These are phyloP conservation scores for Huntiella moniliformis DNA, from an alignment of 2,329 filamentous ascomycete species.

Conservation along the genomic window DNA sequence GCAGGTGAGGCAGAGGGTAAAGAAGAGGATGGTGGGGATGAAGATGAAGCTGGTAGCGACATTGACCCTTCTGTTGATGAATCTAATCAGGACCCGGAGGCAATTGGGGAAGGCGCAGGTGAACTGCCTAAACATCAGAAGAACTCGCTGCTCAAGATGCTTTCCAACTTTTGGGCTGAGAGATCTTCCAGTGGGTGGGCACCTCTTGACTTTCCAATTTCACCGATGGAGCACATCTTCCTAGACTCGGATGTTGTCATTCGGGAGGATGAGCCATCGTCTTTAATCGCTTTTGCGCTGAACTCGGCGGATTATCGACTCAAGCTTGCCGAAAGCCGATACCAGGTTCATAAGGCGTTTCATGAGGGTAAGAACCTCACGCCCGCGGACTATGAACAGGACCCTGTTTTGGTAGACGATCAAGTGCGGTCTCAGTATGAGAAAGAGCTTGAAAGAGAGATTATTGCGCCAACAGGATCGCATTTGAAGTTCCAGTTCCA, in stretches of 20 bases:
- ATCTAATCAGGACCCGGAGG: conserved; percentile 18
- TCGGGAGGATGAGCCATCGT: conserved; percentile 90
- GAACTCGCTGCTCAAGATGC: conserved; percentile 80
- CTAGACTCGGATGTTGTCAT: conserved; percentile 94
- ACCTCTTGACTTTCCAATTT: conserved; percentile 78
- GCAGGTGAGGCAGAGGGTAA: conserved; percentile 13
- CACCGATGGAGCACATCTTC: conserved; percentile 80
- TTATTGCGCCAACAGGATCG: conserved; percentile 69
- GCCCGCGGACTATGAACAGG: conserved; percentile 1
- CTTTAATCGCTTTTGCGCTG: conserved; percentile 81
- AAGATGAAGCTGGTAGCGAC: conserved; percentile 56
- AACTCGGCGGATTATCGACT: conserved; percentile 71
- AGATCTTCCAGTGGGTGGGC: conserved; percentile 90
- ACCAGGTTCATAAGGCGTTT: conserved; percentile 11
- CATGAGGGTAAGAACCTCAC: background rate
- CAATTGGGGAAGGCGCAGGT: conserved; percentile 19
- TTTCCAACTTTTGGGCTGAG: conserved; percentile 97
- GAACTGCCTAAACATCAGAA: conserved; percentile 87
- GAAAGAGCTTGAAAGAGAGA: conserved; percentile 59
- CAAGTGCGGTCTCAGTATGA: conserved; percentile 29
- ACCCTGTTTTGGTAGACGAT: conserved; percentile 15
- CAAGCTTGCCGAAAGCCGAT: conserved; percentile 49
- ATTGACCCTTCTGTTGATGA: conserved; percentile 37
- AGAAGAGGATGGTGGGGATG: conserved; percentile 21
- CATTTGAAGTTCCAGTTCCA: conserved; percentile 94